Evolutionary conservation across 495 filamentous ascomycete genomes (phyloP).

Genomic region (Neurospora sublineolata): DNA sequence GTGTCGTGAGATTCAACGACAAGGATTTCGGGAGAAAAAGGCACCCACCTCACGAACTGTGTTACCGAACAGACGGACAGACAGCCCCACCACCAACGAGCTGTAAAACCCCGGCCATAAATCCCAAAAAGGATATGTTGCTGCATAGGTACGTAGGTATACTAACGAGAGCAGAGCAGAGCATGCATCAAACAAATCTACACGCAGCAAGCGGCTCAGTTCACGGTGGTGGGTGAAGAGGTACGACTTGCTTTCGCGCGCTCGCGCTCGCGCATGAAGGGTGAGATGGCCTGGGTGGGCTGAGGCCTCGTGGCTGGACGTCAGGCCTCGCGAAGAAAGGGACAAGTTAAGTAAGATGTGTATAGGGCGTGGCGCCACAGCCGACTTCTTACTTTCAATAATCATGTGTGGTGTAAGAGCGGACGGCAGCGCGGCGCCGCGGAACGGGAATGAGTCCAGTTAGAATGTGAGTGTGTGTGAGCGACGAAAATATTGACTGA

Average conservation of each 20-base stretch:
- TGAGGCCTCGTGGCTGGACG: neutral
- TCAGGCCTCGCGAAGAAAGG: neutral
- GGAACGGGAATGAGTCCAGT: neutral
- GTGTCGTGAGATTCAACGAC: neutral
- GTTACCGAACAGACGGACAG: neutral
- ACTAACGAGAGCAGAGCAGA: neutral
- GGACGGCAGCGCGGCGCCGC: neutral
- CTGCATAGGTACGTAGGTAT: neutral
- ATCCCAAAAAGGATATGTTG: neutral
- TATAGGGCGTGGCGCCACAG: neutral
- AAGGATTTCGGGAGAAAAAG: neutral
- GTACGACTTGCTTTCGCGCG: neutral
- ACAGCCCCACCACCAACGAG: neutral
- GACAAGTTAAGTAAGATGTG: neutral
- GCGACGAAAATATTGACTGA: neutral
- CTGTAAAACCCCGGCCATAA: neutral
- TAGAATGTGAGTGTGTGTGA: neutral
- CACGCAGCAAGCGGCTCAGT: neutral
- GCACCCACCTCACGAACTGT: neutral
- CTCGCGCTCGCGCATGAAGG: neutral
- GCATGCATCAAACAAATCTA: neutral
- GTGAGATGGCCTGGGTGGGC: neutral
- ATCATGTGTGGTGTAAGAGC: neutral
- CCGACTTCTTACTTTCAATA: neutral
- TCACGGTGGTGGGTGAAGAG: neutral